Evolutionary conservation across 75 land plant genomes (phyloP).

Genomic region (Sequoia sempervirens): DNA sequence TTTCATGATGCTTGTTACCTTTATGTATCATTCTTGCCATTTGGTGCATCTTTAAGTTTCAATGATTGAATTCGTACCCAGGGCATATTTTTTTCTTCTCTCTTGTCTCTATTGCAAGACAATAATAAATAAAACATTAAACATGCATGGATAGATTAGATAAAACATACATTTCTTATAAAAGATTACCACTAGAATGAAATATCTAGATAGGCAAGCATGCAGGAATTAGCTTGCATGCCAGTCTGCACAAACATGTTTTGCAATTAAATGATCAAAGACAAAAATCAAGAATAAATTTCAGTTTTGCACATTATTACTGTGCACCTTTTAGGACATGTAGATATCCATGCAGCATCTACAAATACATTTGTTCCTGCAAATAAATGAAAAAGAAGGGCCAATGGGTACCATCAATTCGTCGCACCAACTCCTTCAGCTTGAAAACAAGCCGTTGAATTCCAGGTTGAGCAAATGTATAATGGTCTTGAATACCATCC

Average conservation of each 20-base stretch:
- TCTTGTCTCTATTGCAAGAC: not conserved
- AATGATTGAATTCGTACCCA: not conserved
- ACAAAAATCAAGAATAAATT: not conserved
- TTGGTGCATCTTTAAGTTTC: not conserved
- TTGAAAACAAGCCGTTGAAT: conserved; percentile 96
- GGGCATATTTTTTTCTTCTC: not conserved
- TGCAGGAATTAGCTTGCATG: not conserved
- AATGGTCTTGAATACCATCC: conserved; percentile 99
- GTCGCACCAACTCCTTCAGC: conserved; percentile 89
- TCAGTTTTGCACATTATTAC: not conserved
- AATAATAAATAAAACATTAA: not conserved
- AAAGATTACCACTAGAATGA: not conserved
- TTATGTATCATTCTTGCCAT: too few relatives aligned
- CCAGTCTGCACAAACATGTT: not conserved
- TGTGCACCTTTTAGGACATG: not conserved
- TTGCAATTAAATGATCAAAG: not conserved
- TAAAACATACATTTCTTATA: not conserved
- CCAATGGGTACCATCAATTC: conserved; percentile 79
- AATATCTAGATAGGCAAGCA: not conserved
- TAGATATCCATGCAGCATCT: not conserved
- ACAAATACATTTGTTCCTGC: not conserved
- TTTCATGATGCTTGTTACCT: too few relatives aligned
- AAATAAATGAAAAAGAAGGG: not conserved
- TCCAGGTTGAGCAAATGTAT: conserved; percentile 99
- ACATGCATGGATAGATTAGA: not conserved